phyloP scores from a whole-genome alignment of 257 asterid genomes.

The Linderniella brevidens region DNA sequence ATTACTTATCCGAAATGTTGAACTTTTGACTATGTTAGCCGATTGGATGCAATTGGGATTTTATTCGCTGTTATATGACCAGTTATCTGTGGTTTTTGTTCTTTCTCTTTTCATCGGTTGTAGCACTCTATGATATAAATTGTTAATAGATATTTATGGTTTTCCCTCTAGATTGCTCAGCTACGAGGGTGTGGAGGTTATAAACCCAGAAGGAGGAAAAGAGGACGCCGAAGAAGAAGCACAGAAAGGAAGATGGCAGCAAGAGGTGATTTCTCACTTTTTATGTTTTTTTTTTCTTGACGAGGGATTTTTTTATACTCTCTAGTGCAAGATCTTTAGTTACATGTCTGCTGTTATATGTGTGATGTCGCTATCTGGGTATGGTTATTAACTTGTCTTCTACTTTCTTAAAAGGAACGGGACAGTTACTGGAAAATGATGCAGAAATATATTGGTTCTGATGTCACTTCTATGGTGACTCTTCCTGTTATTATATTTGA shows the following conservation, averaged over 20 bases:
- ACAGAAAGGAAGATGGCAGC: conserved; percentile 79
- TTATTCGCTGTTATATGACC: no score
- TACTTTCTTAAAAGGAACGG: conserved; percentile 37
- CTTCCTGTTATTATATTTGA: conserved; percentile 62
- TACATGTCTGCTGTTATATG: no score
- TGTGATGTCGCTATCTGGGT: no score
- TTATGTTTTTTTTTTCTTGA: neutral
- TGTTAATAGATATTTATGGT: neutral
- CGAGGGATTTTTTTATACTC: no score
- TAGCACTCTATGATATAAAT: neutral
- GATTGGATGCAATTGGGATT: no score
- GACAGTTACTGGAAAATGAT: conserved; percentile 62
- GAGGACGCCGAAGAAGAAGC: conserved; percentile 98
- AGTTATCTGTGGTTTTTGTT: no score
- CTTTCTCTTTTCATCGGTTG: neutral
- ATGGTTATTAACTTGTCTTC: neutral
- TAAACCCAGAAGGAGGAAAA: conserved; percentile 97
- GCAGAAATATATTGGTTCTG: conserved; percentile 53
- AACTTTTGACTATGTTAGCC: no score
- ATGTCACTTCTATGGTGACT: conserved; percentile 55
- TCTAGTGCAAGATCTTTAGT: no score
- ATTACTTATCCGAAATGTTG: no score
- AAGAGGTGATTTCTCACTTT: conserved; percentile 39
- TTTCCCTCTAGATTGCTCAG: conserved; percentile 43
- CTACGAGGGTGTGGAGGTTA: conserved; percentile 88